These are phyloP conservation scores for Alnus glutinosa DNA, from an alignment of 306 rosid species.

Conservation along the genomic window DNA sequence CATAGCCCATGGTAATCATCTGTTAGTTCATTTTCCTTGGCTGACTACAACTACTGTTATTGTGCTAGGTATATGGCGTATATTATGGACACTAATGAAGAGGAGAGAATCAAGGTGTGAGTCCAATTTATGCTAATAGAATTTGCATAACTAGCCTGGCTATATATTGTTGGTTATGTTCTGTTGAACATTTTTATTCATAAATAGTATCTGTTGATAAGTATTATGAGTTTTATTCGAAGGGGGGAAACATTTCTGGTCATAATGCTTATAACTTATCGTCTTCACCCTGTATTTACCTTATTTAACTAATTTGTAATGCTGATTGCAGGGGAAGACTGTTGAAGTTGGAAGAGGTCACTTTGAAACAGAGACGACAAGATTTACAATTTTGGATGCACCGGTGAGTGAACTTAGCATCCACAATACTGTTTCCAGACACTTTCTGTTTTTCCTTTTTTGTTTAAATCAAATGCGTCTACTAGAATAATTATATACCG, in stretches of 20 bases:
- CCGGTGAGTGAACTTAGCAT: slow-evolving; percentile 65
- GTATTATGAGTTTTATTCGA: not conserved
- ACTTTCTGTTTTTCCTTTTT: not conserved
- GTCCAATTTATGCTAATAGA: slow-evolving; percentile 6
- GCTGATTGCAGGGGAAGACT: slow-evolving; percentile 74
- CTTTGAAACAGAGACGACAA: slow-evolving; percentile 85
- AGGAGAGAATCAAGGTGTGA: slow-evolving; percentile 88
- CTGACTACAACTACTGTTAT: slow-evolving; percentile 6
- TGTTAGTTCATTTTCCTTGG: not conserved
- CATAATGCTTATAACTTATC: slow-evolving; percentile 1
- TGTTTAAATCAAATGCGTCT: slow-evolving; percentile 7
- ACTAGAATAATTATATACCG: slow-evolving; percentile 4
- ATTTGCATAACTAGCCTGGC: slow-evolving; percentile 9
- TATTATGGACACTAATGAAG: slow-evolving; percentile 99
- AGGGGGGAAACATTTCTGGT: not conserved
- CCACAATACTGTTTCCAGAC: slow-evolving; percentile 14
- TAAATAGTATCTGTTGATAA: not conserved
- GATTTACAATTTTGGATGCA: slow-evolving; percentile 97
- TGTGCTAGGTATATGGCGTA: slow-evolving; percentile 94
- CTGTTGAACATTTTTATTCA: not conserved
- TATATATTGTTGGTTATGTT: slow-evolving; percentile 5
- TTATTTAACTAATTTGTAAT: slow-evolving; percentile 1
- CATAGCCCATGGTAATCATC: not conserved
- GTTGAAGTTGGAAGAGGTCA: slow-evolving; percentile 99
- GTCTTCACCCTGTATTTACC: not conserved